Percentiles rank a stretch among this genome's conserved stretches.
phyloP scores from a whole-genome alignment of 345 rosid species.

The Corymbia maculata region DNA sequence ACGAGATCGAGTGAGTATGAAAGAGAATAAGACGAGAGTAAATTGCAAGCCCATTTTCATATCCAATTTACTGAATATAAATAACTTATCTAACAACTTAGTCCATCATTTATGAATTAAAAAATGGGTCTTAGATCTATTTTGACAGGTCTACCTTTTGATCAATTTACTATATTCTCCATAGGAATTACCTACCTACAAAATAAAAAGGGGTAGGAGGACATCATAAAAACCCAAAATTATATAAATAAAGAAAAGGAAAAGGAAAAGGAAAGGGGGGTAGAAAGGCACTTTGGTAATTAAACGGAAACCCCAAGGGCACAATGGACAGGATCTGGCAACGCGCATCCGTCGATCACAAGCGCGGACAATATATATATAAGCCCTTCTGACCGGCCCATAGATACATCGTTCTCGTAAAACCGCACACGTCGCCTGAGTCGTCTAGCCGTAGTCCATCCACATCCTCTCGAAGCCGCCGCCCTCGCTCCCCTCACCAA shows the following conservation, averaged over 20 bases:
- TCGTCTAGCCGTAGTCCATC: neutral
- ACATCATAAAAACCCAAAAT: neutral
- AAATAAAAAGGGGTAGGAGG: neutral
- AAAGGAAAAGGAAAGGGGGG: neutral
- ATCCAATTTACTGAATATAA: too few species aligned
- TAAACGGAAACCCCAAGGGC: neutral
- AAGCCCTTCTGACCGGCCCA: neutral
- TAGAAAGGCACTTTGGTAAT: neutral
- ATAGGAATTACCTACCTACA: neutral
- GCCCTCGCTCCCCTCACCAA: neutral
- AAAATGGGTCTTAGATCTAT: too few species aligned
- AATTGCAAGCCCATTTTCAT: too few species aligned
- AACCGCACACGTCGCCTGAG: neutral
- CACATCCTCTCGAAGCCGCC: neutral
- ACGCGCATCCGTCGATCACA: neutral
- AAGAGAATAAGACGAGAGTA: neutral
- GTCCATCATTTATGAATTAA: rapidly evolving
- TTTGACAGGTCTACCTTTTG: neutral
- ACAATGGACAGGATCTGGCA: neutral
- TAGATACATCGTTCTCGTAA: neutral
- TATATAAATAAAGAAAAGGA: too few species aligned
- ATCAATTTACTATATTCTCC: neutral
- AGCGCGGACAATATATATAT: neutral
- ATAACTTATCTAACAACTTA: neutral
- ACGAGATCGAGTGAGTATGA: rapidly evolving